These are phyloP conservation scores for Sphaerobolus stellatus DNA, from an alignment of 1,284 basidiomycete genomes.

Conservation along the genomic window DNA sequence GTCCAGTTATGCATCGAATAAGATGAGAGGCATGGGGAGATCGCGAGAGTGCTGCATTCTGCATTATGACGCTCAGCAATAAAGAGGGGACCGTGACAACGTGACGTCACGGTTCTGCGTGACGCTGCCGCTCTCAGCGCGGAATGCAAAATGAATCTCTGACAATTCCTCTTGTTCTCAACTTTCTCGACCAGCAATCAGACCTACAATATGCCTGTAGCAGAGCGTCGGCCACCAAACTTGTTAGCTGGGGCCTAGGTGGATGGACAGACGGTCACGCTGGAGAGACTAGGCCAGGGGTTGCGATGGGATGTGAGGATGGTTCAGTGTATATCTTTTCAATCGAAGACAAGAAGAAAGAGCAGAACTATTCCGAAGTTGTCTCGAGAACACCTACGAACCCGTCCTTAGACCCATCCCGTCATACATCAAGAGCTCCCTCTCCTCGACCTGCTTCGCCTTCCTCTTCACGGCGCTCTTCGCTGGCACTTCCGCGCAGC, in stretches of 20 bases:
- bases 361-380: background rate
- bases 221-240: background rate
- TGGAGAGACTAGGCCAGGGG: constrained; percentile 14
- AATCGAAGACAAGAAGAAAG: background rate
- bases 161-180: constrained; percentile 5
- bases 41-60: constrained; percentile 31
- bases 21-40: constrained; percentile 52
- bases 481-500: background rate
- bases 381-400: no score
- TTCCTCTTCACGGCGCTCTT: constrained; percentile 13
- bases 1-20: constrained; percentile 53
- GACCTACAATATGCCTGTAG: background rate
- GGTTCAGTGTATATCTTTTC: constrained; percentile 36
- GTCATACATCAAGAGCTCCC: background rate
- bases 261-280: background rate
- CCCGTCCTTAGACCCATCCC: background rate
- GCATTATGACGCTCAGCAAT: background rate
- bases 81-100: background rate
- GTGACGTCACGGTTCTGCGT: background rate
- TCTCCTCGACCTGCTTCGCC: constrained; percentile 11
- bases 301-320: constrained; percentile 35
- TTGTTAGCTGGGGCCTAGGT: constrained; percentile 20
- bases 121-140: background rate
- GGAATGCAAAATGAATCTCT: constrained; percentile 10
- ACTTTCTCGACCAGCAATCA: background rate